Evolutionary conservation across 768 basidiomycete species (phyloP), one percentile per base, ranked within the genome.

Genomic region (Mycena sanguinolenta): DNA sequence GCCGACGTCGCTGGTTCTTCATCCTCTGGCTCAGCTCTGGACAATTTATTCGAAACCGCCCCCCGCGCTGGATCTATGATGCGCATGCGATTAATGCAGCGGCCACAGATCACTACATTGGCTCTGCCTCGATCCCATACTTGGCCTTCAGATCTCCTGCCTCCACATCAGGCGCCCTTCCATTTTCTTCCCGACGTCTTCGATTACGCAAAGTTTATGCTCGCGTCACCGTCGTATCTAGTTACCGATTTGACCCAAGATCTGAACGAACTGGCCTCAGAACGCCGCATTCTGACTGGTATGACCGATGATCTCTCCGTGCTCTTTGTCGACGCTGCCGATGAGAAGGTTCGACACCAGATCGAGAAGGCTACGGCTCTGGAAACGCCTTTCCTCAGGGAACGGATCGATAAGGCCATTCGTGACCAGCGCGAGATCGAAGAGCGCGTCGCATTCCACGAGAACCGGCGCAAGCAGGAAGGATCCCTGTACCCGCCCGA

Each of bases 181-280:
- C 90, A 98, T 78, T 99, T 99, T 84, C 86, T 97, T 25, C 98
- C 97, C 0, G 96, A 98, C 76, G 93, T 98, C 46, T 90, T 91
- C 72, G 82, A 84, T 44, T 98, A 93, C 79, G 88, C 96, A 23
- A 96, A 95, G 77, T 98, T 99, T 84, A 98, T 99, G 96, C 90
- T 99, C 28, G 96, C 95, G 23, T 95, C 96, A 0, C 95, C 97
- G 1, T 85, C 88, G 2, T 94, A 97, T 79, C 87, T 99, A 67
- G 86, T 93, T 49, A 78, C 86, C 21, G 92, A 95, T 77, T 88
- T 99, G 16, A 85, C 88, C 3, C 84, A 80, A 53, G 94, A 99
- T 69, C 80, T 96, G 32, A 88, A 89, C 38, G 91, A 93, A 65
- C 85, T 99, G 3, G 87, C 84, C 2, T 74, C 83, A 0, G 97